Evolutionary conservation across 805 yeast genomes (phyloP).

Genomic region (Starmerella vaccinii): DNA sequence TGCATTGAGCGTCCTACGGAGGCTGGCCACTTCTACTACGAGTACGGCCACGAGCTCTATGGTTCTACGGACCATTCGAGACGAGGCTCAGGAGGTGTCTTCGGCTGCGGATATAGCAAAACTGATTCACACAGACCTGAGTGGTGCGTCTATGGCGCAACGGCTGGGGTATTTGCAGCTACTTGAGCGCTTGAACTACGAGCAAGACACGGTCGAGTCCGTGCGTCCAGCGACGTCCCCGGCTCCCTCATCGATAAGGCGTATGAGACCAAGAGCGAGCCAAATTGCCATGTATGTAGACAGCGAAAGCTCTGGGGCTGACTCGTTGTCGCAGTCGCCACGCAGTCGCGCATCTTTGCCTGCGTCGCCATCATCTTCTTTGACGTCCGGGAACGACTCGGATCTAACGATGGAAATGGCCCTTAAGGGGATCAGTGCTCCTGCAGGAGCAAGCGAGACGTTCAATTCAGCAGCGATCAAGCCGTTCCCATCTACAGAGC

Average conservation of each 20-base stretch:
- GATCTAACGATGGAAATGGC: background rate
- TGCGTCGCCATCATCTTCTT: background rate
- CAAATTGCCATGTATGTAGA: background rate
- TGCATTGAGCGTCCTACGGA: background rate
- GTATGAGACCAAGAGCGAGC: background rate
- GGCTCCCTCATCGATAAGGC: background rate
- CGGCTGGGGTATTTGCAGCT: slow-evolving; percentile 7
- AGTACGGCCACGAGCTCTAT: background rate
- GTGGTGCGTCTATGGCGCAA: slow-evolving; percentile 5
- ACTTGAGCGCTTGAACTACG: slow-evolving; percentile 7
- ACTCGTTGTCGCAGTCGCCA: background rate
- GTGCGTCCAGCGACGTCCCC: slow-evolving; percentile 1
- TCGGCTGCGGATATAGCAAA: slow-evolving; percentile 5
- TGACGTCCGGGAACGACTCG: background rate
- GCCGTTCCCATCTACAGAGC: slow-evolving; percentile 4
- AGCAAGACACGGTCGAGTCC: slow-evolving; percentile 4
- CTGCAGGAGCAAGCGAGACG: background rate
- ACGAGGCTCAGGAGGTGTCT: background rate
- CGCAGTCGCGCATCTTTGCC: background rate
- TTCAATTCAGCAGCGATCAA: background rate
- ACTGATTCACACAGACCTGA: slow-evolving; percentile 3
- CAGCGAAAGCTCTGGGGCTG: slow-evolving; percentile 1
- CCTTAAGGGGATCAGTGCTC: background rate
- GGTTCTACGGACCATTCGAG: background rate
- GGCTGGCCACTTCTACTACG: background rate